A percentile compares a stretch with the other conserved stretches of the same genome.
Conservation (phyloP, 495 filamentous ascomycete species). For the Pyrenula aspistea region DNA sequence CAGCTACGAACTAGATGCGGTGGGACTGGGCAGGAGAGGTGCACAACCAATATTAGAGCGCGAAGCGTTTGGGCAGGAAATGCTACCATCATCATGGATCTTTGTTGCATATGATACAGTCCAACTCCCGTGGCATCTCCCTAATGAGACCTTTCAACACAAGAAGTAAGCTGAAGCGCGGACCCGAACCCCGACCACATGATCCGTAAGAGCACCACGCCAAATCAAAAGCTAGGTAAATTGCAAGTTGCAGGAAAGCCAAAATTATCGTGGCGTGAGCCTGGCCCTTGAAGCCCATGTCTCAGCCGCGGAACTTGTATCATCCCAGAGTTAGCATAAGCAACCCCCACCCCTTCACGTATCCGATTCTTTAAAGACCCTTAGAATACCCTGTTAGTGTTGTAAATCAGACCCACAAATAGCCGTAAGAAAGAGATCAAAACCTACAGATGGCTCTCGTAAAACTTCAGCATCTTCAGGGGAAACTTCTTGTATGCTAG, state of each 20-base stretch:
- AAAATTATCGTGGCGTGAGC: no score
- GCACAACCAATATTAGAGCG: neutral
- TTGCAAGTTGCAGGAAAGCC: no score
- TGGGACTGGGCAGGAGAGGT: no score
- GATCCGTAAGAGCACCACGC: neutral
- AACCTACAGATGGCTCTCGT: conserved; percentile 33
- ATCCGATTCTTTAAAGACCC: neutral
- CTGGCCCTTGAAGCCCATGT: no score
- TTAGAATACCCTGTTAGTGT: neutral
- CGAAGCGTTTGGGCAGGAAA: neutral
- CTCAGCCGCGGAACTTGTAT: no score
- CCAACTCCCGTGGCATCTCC: no score
- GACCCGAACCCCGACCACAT: neutral
- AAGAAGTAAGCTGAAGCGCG: no score
- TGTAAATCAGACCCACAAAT: no score
- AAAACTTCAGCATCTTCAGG: conserved; percentile 32
- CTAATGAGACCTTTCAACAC: no score
- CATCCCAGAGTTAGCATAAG: no score
- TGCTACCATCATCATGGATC: neutral
- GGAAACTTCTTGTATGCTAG: conserved; percentile 31
- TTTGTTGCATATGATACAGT: neutral
- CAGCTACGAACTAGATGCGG: no score
- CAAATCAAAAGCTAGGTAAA: no score
- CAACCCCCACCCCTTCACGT: neutral
- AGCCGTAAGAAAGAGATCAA: neutral